These are phyloP conservation scores for Penicillium verhagenii DNA, from an alignment of 495 filamentous ascomycete genomes.

Conservation along the genomic window DNA sequence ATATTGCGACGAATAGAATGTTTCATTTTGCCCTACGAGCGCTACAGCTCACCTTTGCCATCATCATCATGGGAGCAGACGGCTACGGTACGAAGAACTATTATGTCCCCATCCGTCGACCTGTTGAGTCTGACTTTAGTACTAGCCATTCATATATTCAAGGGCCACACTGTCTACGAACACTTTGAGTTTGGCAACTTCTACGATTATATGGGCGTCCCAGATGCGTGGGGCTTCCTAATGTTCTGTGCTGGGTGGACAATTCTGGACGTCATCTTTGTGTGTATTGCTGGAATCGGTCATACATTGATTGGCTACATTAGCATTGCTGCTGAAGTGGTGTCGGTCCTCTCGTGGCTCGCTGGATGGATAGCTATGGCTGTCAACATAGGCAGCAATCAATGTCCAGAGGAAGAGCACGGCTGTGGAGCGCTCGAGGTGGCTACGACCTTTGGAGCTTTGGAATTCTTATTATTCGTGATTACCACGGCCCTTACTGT, in stretches of 20 bases:
- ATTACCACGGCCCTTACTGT: conserved; percentile 23
- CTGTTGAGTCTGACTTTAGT: conserved; percentile 20
- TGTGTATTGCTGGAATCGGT: conserved; percentile 18
- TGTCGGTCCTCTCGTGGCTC: conserved; percentile 29
- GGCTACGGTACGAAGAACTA: conserved; percentile 26
- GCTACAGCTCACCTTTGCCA: conserved; percentile 31
- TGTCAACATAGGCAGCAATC: conserved; percentile 11
- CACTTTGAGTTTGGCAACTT: conserved; percentile 25
- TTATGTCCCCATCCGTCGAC: conserved; percentile 12
- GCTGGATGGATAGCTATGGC: conserved; percentile 32
- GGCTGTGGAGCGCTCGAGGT: conserved; percentile 22
- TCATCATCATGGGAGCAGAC: conserved; percentile 30
- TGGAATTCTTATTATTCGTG: conserved; percentile 30
- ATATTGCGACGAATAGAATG: conserved; percentile 16
- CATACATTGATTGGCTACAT: conserved; percentile 23
- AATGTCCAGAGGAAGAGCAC: conserved; percentile 8
- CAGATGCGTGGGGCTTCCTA: conserved; percentile 29
- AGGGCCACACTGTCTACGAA: conserved; percentile 24
- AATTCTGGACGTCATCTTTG: conserved; percentile 21
- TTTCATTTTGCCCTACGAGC: conserved; percentile 24
- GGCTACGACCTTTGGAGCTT: conserved; percentile 25
- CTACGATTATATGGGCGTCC: conserved; percentile 25
- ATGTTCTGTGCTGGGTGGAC: conserved; percentile 32
- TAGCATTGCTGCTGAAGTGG: conserved; percentile 21
- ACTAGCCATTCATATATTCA: conserved; percentile 28